phyloP scores from a whole-genome alignment of 352 stramenopile species.

The Pythium phragmitis region DNA sequence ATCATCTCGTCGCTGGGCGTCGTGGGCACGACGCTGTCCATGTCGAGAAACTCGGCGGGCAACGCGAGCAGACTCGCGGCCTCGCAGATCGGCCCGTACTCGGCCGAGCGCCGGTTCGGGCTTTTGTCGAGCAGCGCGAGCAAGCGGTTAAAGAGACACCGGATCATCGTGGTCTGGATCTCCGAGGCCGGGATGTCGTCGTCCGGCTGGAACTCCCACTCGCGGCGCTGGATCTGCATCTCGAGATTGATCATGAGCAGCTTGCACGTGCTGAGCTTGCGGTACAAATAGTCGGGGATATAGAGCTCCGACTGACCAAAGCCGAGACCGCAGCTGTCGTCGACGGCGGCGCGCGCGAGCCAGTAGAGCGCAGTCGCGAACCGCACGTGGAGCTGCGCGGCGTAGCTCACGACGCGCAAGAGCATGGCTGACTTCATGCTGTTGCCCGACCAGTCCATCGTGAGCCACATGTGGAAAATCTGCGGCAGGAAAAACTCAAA shows the following conservation, averaged over 20 bases:
- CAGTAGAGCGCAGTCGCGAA: conserved; percentile 82
- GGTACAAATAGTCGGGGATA: conserved; percentile 72
- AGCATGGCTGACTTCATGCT: conserved; percentile 75
- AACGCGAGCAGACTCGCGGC: conserved; percentile 44
- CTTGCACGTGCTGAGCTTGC: conserved; percentile 82
- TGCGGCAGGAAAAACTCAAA: conserved; percentile 87
- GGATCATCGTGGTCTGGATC: conserved; percentile 59
- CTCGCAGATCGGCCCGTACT: conserved; percentile 60
- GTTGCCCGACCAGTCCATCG: conserved; percentile 72
- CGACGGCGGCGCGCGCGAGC: conserved; percentile 70
- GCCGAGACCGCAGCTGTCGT: conserved; percentile 78
- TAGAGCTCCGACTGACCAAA: conserved; percentile 78
- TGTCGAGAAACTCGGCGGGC: conserved; percentile 45
- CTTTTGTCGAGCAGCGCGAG: conserved; percentile 39
- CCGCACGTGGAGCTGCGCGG: conserved; percentile 71
- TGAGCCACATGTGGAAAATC: conserved; percentile 84
- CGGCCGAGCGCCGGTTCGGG: neutral
- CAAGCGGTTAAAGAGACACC: conserved; percentile 63
- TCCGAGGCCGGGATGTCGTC: conserved; percentile 63
- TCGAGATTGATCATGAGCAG: conserved; percentile 81
- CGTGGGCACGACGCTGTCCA: conserved; percentile 26
- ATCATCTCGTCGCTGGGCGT: conserved; percentile 19
- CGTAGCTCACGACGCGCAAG: conserved; percentile 70
- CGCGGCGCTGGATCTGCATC: conserved; percentile 65
- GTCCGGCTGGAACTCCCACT: conserved; percentile 65